These are phyloP conservation scores for Lolium multiflorum DNA, from an alignment of 176 grass and related monocot species.

Conservation along the genomic window DNA sequence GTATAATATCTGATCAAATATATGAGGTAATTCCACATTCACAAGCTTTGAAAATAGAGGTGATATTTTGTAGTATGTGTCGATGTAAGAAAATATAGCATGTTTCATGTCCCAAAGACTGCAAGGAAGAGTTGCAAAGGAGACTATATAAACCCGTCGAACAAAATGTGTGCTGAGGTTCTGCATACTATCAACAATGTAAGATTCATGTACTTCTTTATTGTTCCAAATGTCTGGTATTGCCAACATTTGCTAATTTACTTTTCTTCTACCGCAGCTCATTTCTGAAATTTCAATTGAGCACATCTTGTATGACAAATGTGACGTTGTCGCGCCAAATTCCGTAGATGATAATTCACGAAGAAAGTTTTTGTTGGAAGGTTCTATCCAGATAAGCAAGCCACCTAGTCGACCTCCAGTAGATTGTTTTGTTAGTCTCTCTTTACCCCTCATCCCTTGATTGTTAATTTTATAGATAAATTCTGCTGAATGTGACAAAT, in stretches of 20 bases:
- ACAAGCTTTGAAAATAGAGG: neutral
- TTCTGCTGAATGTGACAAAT: neutral
- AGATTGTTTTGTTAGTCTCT: slow-evolving; percentile 14
- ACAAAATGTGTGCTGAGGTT: slow-evolving; percentile 29
- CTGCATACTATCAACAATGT: slow-evolving; percentile 33
- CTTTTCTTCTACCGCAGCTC: neutral
- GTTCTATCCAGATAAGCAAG: neutral
- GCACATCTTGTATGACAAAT: slow-evolving; percentile 21
- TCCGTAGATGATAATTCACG: neutral
- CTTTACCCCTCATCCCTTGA: neutral
- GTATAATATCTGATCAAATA: slow-evolving; percentile 64
- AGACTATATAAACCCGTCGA: slow-evolving; percentile 35
- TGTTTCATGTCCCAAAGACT: slow-evolving; percentile 8
- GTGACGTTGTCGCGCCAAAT: neutral
- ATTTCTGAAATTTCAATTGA: slow-evolving; percentile 20
- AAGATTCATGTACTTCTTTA: neutral
- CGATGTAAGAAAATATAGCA: neutral
- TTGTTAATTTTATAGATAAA: neutral
- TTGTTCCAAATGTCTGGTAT: neutral
- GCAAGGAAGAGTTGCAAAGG: slow-evolving; percentile 35
- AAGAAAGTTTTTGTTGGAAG: slow-evolving; percentile 20
- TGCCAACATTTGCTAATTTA: neutral
- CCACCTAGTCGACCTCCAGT: neutral
- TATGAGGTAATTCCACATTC: slow-evolving; percentile 47
- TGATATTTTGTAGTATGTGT: neutral